phyloP scores from a whole-genome alignment of 352 stramenopile species.

The Hyaloperonospora arabidopsidis region DNA sequence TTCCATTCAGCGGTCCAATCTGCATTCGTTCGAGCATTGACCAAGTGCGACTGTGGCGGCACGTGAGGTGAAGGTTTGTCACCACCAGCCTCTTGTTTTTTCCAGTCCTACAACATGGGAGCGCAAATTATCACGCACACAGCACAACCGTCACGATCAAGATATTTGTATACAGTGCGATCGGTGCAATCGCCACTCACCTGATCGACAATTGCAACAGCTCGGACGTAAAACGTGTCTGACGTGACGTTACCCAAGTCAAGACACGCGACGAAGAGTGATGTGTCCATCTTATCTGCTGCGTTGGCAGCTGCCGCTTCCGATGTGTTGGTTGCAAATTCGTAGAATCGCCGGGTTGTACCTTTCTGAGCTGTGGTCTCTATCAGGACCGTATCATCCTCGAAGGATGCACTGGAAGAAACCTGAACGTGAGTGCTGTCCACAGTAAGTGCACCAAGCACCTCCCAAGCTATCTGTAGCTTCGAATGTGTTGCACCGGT shows the following conservation, averaged over 20 bases:
- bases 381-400: slow-evolving; percentile 36
- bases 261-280: slow-evolving; percentile 58
- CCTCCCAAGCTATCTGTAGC: slow-evolving; percentile 68
- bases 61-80: slow-evolving; percentile 53
- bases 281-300: slow-evolving; percentile 50
- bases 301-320: slow-evolving; percentile 27
- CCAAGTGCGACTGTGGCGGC: slow-evolving; percentile 70
- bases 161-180: neutral
- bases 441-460: slow-evolving; percentile 66
- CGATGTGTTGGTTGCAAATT: slow-evolving; percentile 33
- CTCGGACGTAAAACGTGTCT: slow-evolving; percentile 51
- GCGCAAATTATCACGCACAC: too few species aligned
- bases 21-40: slow-evolving; percentile 73
- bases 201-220: slow-evolving; percentile 67
- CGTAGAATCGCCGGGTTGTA: slow-evolving; percentile 56
- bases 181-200: slow-evolving; percentile 9
- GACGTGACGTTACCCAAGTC: slow-evolving; percentile 38
- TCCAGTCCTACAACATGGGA: slow-evolving; percentile 47
- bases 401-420: slow-evolving; percentile 43
- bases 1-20: slow-evolving; percentile 61
- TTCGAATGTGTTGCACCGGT: slow-evolving; percentile 21
- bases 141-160: neutral
- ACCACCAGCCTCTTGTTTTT: slow-evolving; percentile 35
- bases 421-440: slow-evolving; percentile 69
- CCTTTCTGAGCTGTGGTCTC: slow-evolving; percentile 37